Percentiles rank a stretch among this genome's conserved stretches.
Evolutionary conservation across 2,329 filamentous ascomycete genomes (phyloP).

Genomic region (Colletotrichum kahawae): DNA sequence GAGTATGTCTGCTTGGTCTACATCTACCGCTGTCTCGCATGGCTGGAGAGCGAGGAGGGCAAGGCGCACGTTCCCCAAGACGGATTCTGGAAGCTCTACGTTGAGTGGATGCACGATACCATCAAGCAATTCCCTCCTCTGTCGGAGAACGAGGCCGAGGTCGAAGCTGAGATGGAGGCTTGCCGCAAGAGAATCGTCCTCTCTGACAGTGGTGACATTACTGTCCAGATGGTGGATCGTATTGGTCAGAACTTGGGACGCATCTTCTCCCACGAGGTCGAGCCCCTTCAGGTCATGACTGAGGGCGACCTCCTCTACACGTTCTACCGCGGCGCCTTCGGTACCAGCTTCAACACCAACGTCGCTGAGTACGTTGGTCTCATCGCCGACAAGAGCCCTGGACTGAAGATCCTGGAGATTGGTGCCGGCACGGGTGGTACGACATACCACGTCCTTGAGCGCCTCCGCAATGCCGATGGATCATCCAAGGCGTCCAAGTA

Average conservation of each 20-base stretch:
- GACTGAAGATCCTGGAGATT: slow-evolving; percentile 12
- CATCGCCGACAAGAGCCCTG: slow-evolving; percentile 29
- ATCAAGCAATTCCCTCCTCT: slow-evolving; percentile 8
- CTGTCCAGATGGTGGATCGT: slow-evolving; percentile 11
- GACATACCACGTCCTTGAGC: slow-evolving; percentile 11
- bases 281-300: slow-evolving; percentile 42
- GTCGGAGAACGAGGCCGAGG: neutral
- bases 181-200: slow-evolving; percentile 6
- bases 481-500: slow-evolving; percentile 31
- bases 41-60: slow-evolving; percentile 6
- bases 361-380: slow-evolving; percentile 11
- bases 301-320: slow-evolving; percentile 35
- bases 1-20: slow-evolving; percentile 13
- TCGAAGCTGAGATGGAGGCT: neutral
- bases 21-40: slow-evolving; percentile 11
- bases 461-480: slow-evolving; percentile 8
- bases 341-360: slow-evolving; percentile 15
- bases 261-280: slow-evolving; percentile 35
- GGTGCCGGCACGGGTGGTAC: slow-evolving; percentile 15
- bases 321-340: slow-evolving; percentile 31
- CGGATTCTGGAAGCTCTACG: slow-evolving; percentile 12
- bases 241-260: slow-evolving; percentile 26
- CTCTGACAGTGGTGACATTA: slow-evolving; percentile 13
- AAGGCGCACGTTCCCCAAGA: neutral
- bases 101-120: slow-evolving; percentile 12